Evolutionary conservation across 257 asterid genomes (phyloP).

Genomic region (Przewalskia tangutica): DNA sequence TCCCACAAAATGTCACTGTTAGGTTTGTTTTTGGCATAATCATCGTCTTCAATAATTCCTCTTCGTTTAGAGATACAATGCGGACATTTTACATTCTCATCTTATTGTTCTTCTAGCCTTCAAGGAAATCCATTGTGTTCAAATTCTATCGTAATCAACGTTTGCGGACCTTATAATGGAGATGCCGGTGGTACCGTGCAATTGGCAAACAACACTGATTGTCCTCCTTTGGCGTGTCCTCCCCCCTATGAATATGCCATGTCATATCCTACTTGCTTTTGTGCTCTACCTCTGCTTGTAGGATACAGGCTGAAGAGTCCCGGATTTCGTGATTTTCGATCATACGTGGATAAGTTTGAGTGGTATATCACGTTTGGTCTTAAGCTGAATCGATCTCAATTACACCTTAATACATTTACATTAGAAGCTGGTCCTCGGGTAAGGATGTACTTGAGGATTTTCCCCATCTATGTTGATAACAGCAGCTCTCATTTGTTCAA

Average conservation of each 20-base stretch:
- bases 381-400: conserved; percentile 43
- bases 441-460: conserved; percentile 62
- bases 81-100: background rate
- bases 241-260: conserved; percentile 50
- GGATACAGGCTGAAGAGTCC: conserved; percentile 95
- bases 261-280: conserved; percentile 52
- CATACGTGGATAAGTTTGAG: conserved; percentile 42
- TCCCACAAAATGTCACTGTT: conserved; percentile 53
- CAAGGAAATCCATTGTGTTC: conserved; percentile 71
- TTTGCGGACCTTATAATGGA: conserved; percentile 49
- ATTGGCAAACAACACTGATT: conserved; percentile 18
- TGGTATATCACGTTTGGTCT: conserved; percentile 55
- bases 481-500: conserved; percentile 28
- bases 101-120: conserved; percentile 36
- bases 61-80: background rate
- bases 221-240: conserved; percentile 51
- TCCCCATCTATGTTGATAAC: conserved; percentile 39
- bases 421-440: conserved; percentile 87
- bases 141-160: conserved; percentile 13
- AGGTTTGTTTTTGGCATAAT: conserved; percentile 38
- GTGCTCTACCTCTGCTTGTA: conserved; percentile 70
- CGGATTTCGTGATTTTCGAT: conserved; percentile 59
- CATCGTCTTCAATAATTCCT: background rate
- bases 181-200: conserved; percentile 21
- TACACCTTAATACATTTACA: conserved; percentile 36